phyloP scores from a whole-genome alignment of 2,329 filamentous ascomycete genomes.

The Esteya vermicola region DNA sequence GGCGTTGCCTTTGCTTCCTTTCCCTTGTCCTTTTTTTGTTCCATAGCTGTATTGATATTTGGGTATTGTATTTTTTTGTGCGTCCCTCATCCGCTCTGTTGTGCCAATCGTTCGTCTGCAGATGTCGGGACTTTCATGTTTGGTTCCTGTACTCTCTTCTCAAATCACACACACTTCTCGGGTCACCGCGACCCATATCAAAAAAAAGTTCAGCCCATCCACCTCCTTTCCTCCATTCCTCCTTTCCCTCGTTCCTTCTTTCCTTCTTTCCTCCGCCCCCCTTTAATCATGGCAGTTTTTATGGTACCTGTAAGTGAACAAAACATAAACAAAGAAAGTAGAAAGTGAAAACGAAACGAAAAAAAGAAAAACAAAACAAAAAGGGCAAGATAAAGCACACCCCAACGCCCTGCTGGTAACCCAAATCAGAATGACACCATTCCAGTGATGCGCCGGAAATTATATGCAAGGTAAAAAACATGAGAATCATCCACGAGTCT shows the following conservation, averaged over 20 bases:
- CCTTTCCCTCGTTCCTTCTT: not conserved
- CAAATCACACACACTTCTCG: too few species aligned
- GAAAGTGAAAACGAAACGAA: not conserved
- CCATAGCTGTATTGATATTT: not conserved
- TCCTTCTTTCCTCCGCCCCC: not conserved
- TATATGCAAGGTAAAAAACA: not conserved
- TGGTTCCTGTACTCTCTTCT: too few species aligned
- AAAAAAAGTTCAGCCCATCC: too few species aligned
- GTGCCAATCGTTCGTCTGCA: too few species aligned
- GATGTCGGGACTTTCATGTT: too few species aligned
- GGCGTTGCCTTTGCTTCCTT: not conserved
- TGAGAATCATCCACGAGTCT: too few species aligned
- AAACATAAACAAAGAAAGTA: slow-evolving; percentile 11
- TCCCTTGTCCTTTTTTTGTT: not conserved
- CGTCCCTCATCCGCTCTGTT: not conserved
- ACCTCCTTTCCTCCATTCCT: not conserved
- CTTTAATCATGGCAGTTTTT: not conserved
- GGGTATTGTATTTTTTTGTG: not conserved
- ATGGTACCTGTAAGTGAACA: not conserved
- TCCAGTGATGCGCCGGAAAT: not conserved
- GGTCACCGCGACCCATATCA: too few species aligned
- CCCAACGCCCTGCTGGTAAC: slow-evolving; percentile 1
- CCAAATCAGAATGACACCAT: not conserved
- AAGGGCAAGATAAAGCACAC: too few species aligned
- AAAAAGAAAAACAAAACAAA: not conserved